phyloP scores from a whole-genome alignment of 495 filamentous ascomycete genomes.

The Astrothelium macrocarpum region DNA sequence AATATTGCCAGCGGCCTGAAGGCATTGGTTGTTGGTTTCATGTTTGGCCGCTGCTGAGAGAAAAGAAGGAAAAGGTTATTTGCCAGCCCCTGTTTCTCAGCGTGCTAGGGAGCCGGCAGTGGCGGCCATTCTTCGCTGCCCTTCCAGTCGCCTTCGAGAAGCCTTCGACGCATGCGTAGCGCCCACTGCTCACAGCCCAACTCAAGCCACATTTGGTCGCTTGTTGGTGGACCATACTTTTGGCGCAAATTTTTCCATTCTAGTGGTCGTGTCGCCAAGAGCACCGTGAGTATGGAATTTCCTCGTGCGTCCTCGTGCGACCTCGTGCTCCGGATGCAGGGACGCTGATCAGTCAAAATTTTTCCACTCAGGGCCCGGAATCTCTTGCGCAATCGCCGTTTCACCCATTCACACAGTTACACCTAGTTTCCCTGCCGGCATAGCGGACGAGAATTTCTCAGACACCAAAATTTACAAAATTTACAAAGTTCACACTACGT shows the following conservation, averaged over 20 bases:
- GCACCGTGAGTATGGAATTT: background rate
- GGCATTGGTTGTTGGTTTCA: constrained; percentile 6
- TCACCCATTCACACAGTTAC: background rate
- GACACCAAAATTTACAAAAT: no score
- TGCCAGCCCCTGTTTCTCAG: background rate
- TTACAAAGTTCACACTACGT: no score
- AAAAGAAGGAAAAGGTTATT: constrained; percentile 1
- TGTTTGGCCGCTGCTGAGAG: background rate
- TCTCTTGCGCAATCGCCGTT: background rate
- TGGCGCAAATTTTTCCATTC: background rate
- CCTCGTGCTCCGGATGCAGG: background rate
- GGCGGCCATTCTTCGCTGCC: background rate
- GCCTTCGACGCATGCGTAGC: background rate
- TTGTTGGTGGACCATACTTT: background rate
- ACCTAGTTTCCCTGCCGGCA: background rate
- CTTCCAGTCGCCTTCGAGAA: background rate
- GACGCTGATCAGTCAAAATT: background rate
- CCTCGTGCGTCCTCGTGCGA: background rate
- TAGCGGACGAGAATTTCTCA: no score
- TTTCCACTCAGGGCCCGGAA: background rate
- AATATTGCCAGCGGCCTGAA: background rate
- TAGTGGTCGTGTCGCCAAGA: background rate
- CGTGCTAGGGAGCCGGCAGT: background rate
- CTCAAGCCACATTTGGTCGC: background rate
- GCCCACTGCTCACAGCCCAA: background rate